phyloP scores from a whole-genome alignment of 306 rosid species.

The Cercis canadensis region DNA sequence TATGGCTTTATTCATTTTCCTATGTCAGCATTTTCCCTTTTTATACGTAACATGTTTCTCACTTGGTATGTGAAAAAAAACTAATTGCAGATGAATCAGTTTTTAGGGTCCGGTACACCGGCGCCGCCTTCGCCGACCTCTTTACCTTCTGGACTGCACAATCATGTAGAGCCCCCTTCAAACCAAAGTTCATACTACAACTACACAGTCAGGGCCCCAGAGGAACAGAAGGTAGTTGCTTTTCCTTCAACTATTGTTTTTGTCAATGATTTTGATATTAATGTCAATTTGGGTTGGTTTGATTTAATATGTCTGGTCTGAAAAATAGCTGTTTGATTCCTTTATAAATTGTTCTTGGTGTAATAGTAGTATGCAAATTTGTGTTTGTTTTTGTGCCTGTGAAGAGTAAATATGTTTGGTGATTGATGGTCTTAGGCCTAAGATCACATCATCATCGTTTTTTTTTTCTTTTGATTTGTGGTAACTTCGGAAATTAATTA shows the following conservation, averaged over 20 bases:
- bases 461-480: too few relatives aligned
- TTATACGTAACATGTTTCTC: neutral
- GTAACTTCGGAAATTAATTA: too few relatives aligned
- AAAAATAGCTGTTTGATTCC: neutral
- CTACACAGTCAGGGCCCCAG: constrained; percentile 26
- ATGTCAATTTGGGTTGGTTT: neutral
- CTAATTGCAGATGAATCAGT: constrained; percentile 49
- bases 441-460: too few relatives aligned
- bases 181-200: constrained; percentile 58
- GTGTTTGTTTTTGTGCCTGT: too few relatives aligned
- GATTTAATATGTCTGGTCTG: neutral
- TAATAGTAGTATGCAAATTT: neutral
- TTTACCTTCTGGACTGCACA: constrained; percentile 37
- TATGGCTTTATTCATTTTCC: neutral
- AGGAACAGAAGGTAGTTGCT: constrained; percentile 45
- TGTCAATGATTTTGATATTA: neutral
- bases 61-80: neutral
- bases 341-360: too few relatives aligned
- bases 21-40: too few relatives aligned
- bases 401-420: too few relatives aligned
- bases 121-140: constrained; percentile 30
- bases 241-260: neutral
- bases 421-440: too few relatives aligned
- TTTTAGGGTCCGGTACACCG: constrained; percentile 36
- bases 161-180: constrained; percentile 80